Conservation (phyloP, 257 asterid genomes). For the Voacanga thouarsii region DNA sequence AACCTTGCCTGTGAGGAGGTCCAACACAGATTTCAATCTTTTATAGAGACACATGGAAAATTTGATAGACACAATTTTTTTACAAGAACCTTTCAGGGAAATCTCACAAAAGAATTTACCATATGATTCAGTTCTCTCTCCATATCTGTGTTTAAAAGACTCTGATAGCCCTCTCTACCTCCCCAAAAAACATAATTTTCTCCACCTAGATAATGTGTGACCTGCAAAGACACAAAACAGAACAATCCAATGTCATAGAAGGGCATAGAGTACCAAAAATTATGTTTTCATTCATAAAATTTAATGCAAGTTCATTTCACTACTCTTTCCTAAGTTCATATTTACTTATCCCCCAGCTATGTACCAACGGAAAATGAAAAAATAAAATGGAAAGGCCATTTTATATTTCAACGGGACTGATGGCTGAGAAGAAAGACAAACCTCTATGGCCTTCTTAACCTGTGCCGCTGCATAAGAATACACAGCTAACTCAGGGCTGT, state of each 20-base stretch:
- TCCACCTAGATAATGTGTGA: conserved; percentile 95
- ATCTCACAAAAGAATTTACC: conserved; percentile 38
- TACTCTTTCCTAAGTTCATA: neutral
- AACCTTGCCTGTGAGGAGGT: conserved; percentile 69
- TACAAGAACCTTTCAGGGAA: neutral
- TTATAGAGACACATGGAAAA: neutral
- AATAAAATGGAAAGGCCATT: neutral
- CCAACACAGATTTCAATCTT: neutral
- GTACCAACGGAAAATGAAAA: neutral
- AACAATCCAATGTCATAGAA: conserved; percentile 2
- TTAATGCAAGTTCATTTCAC: neutral
- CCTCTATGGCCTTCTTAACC: conserved; percentile 97
- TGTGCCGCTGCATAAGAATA: conserved; percentile 84
- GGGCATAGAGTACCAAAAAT: neutral
- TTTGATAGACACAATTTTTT: neutral
- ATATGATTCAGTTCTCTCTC: conserved; percentile 88
- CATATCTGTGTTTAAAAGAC: conserved; percentile 95
- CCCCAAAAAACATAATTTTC: conserved; percentile 99
- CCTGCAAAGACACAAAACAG: conserved; percentile 39
- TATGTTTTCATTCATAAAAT: no score
- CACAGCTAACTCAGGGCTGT: conserved; percentile 85
- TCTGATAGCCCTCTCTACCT: conserved; percentile 98
- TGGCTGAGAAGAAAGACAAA: conserved; percentile 20
- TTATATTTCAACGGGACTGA: conserved; percentile 7
- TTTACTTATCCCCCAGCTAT: neutral